Evolutionary conservation across 2,329 filamentous ascomycete species (phyloP), one percentile per base, ranked within the genome.

Genomic region (Beauveria scarabaeidicola): DNA sequence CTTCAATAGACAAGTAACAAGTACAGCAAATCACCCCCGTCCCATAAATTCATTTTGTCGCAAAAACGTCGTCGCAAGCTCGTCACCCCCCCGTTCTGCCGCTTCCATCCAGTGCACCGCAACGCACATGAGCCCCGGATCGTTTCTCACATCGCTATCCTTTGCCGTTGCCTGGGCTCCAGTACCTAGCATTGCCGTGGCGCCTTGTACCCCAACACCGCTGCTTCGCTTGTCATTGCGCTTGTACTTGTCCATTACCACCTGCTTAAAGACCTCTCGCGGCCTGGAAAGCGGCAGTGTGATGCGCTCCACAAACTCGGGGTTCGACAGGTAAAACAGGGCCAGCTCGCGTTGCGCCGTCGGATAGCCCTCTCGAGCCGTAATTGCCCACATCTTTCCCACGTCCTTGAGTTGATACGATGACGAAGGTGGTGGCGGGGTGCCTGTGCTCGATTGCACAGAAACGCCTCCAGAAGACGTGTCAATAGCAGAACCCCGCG

Each of bases 61-160:
- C 72, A 97, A 76, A 74, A 93, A 92, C 70, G 87, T 88, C 69
- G 85, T 87, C 21, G 93, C 93, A 65, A 96, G 77, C 68, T 88
- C 83, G 70, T 97, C 93, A 1, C 91, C 91, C n/a, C 91, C 91
- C 58, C 83, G 82, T 66, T 90, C 89, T 41, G 90, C 91, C 64
- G 90, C 80, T 75, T 93, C 90, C 91, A 97, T 97, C 92, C 93
- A 97, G 77, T 97, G 93, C 73, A 95, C 86, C 10, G 93, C 93
- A 60, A 96, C 84, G 68, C 92, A 97, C 89, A 97, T 94, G 46
- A 91, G 85, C 58, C 88, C 88, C 2, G 90, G 90, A 70, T 97
- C 91, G 61, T 87, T 91, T 65, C 90, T 72, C 40, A 83, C 79
- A 61, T 83, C 73, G 19, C 75, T 76, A 52, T 78, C 75, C 56